phyloP scores from a whole-genome alignment of 2,329 filamentous ascomycete genomes.

The Aspergillus sp. region DNA sequence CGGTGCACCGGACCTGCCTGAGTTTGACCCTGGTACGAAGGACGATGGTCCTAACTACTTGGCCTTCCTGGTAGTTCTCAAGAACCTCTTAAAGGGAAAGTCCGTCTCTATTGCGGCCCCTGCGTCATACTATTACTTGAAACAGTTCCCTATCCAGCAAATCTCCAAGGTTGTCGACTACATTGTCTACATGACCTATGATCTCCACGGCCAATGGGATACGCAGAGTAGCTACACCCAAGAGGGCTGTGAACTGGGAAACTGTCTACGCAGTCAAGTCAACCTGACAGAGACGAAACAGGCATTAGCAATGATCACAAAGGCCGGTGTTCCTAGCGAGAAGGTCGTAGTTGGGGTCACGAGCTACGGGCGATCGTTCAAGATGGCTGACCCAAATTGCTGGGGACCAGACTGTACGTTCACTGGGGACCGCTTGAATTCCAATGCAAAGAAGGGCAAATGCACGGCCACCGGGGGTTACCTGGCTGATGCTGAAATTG shows the following conservation, averaged over 20 bases:
- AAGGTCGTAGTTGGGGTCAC: constrained; percentile 32
- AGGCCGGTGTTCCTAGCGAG: constrained; percentile 5
- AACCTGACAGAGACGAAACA: constrained; percentile 40
- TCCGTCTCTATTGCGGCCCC: constrained; percentile 26
- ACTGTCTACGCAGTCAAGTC: constrained; percentile 40
- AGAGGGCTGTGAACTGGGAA: constrained; percentile 19
- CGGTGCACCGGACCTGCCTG: constrained; percentile 6
- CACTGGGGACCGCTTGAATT: constrained; percentile 25
- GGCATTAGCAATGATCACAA: constrained; percentile 31
- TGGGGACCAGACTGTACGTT: constrained; percentile 31
- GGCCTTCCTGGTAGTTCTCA: constrained; percentile 27
- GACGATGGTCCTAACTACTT: constrained; percentile 36
- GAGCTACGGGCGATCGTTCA: constrained; percentile 39
- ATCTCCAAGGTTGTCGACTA: constrained; percentile 10
- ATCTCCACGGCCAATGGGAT: constrained; percentile 15
- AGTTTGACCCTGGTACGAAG: constrained; percentile 24
- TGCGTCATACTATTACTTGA: constrained; percentile 28
- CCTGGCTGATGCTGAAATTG: constrained; percentile 42
- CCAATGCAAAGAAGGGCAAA: constrained; percentile 28
- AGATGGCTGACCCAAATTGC: constrained; percentile 33
- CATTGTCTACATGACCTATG: constrained; percentile 18
- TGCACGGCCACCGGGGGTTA: constrained; percentile 43
- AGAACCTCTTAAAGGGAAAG: constrained; percentile 15
- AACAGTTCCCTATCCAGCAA: constrained; percentile 9
- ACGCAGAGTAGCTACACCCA: constrained; percentile 4